phyloP scores from a whole-genome alignment of 208 protist genomes.

The Leishmania turanica region DNA sequence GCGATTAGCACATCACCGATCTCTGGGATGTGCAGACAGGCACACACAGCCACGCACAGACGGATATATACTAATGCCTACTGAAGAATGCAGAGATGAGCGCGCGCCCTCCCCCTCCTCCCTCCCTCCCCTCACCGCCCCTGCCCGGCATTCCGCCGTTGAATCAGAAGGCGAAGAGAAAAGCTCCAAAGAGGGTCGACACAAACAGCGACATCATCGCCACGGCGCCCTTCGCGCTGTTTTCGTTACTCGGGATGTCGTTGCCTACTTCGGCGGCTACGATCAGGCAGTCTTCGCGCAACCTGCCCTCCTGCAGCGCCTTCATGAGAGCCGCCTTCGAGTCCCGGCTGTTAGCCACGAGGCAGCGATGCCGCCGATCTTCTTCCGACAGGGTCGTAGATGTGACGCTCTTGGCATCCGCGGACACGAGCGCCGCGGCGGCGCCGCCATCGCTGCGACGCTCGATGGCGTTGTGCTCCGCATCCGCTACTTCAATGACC shows the following conservation, averaged over 20 bases:
- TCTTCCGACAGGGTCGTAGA: neutral
- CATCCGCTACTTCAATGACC: neutral
- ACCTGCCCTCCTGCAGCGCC: slow-evolving; percentile 25
- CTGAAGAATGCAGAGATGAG: neutral
- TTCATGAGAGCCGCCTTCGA: slow-evolving; percentile 12
- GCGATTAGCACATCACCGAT: neutral
- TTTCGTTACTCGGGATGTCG: slow-evolving; percentile 15
- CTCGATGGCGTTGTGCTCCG: neutral
- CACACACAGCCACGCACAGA: neutral
- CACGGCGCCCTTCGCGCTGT: slow-evolving; percentile 12
- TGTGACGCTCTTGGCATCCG: neutral
- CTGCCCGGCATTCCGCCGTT: neutral
- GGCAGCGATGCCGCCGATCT: slow-evolving; percentile 13
- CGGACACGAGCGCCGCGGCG: neutral
- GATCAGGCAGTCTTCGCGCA: slow-evolving; percentile 20
- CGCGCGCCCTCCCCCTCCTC: neutral
- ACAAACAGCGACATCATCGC: slow-evolving; percentile 17
- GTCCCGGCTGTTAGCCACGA: slow-evolving; percentile 13
- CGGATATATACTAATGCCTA: neutral
- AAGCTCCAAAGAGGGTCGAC: slow-evolving; percentile 9
- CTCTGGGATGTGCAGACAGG: neutral
- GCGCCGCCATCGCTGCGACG: neutral
- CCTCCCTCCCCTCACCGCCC: neutral
- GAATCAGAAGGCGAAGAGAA: slow-evolving; percentile 1
- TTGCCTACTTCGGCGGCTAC: slow-evolving; percentile 29